Conservation (phyloP, 2,329 filamentous ascomycete species). For the Sporothrix humicola region DNA sequence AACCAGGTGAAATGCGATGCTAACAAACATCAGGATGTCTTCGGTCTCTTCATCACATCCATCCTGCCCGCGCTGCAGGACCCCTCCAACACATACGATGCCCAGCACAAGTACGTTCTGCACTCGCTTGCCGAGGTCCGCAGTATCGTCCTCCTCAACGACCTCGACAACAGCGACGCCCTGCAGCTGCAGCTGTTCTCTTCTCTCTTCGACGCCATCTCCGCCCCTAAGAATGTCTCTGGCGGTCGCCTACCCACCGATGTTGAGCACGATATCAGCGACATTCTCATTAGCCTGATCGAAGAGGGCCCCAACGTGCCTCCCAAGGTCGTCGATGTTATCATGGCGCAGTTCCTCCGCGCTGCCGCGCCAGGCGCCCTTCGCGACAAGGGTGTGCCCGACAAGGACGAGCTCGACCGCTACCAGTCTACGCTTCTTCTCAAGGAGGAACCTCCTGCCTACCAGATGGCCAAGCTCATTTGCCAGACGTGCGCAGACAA, state of each 20-base stretch:
- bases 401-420: slow-evolving; percentile 64
- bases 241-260: slow-evolving; percentile 89
- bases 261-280: slow-evolving; percentile 89
- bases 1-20: not conserved
- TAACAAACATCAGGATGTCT: slow-evolving; percentile 73
- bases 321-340: slow-evolving; percentile 82
- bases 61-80: slow-evolving; percentile 86
- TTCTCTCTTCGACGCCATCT: slow-evolving; percentile 89
- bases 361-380: slow-evolving; percentile 73
- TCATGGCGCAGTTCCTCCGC: slow-evolving; percentile 93
- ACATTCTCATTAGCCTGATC: slow-evolving; percentile 81
- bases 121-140: slow-evolving; percentile 90
- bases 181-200: slow-evolving; percentile 84
- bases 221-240: slow-evolving; percentile 73
- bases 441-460: slow-evolving; percentile 88
- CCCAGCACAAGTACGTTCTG: slow-evolving; percentile 89
- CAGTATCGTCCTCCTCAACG: slow-evolving; percentile 88
- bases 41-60: slow-evolving; percentile 81
- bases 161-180: slow-evolving; percentile 80
- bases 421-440: slow-evolving; percentile 83
- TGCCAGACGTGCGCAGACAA: slow-evolving; percentile 89
- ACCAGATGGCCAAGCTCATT: slow-evolving; percentile 94
- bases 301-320: slow-evolving; percentile 83
- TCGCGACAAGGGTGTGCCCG: slow-evolving; percentile 58
- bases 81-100: slow-evolving; percentile 87